These are phyloP conservation scores for Ophiostoma quercus DNA, from an alignment of 2,329 filamentous ascomycete genomes.

Conservation along the genomic window DNA sequence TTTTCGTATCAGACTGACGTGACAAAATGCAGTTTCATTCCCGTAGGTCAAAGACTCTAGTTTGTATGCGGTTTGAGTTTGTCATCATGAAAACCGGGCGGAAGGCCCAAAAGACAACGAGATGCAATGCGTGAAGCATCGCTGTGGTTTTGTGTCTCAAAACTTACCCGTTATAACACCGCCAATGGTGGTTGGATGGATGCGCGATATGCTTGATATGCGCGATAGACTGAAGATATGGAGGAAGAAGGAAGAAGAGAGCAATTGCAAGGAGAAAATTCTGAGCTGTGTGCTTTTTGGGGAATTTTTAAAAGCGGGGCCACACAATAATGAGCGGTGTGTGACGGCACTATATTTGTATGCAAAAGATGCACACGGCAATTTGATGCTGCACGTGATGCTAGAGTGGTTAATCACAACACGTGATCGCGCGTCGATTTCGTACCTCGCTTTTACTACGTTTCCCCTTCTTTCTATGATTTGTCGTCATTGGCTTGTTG, in stretches of 20 bases:
- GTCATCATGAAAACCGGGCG: slow-evolving; percentile 61
- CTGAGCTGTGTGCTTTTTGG: slow-evolving; percentile 24
- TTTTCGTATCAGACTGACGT: slow-evolving; percentile 79
- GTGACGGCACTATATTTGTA: slow-evolving; percentile 23
- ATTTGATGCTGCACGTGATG: neutral
- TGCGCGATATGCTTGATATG: slow-evolving; percentile 3
- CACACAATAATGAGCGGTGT: slow-evolving; percentile 22
- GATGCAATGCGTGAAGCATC: slow-evolving; percentile 24
- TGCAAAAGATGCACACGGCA: slow-evolving; percentile 8
- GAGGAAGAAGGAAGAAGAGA: slow-evolving; percentile 22
- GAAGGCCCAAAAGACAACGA: slow-evolving; percentile 22
- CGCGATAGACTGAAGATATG: neutral
- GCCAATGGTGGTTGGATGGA: neutral
- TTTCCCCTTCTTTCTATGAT: neutral
- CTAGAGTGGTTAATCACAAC: slow-evolving; percentile 20
- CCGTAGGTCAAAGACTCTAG: slow-evolving; percentile 94
- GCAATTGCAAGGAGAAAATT: slow-evolving; percentile 25
- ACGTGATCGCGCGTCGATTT: slow-evolving; percentile 34
- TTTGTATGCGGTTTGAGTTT: slow-evolving; percentile 83
- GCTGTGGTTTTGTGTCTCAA: slow-evolving; percentile 4
- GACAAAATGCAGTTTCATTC: slow-evolving; percentile 78
- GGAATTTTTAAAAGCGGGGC: slow-evolving; percentile 16
- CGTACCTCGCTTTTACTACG: slow-evolving; percentile 22
- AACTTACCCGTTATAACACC: slow-evolving; percentile 30
- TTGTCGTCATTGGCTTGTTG: no score